Evolutionary conservation across 257 asterid species (phyloP).

Genomic region (Fraxinus cuspidata): DNA sequence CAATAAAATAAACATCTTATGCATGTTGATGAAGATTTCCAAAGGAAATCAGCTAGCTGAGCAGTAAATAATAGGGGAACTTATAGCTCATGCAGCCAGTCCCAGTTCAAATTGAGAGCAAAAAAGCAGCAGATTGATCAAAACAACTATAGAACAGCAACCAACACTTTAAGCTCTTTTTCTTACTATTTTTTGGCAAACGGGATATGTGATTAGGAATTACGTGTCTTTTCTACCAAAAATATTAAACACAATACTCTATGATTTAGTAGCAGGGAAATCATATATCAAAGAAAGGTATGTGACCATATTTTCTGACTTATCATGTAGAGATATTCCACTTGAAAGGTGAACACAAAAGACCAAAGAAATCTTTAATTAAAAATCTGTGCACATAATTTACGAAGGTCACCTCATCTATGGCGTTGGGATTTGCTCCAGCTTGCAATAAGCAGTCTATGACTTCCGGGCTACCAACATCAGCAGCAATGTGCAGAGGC

Average conservation of each 20-base stretch:
- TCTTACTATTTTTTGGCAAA: not conserved
- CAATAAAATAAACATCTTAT: not conserved
- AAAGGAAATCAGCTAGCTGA: not conserved
- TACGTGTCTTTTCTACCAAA: not conserved
- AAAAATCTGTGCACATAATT: constrained; percentile 3
- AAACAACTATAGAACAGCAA: not conserved
- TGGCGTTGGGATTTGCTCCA: constrained; percentile 85
- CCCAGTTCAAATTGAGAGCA: not conserved
- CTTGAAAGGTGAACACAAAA: constrained; percentile 8
- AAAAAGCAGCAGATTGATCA: not conserved
- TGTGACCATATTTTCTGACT: not conserved
- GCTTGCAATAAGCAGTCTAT: constrained; percentile 75
- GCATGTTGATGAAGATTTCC: not conserved
- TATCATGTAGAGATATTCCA: not conserved
- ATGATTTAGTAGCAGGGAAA: not conserved
- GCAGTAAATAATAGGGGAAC: not conserved
- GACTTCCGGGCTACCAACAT: constrained; percentile 69
- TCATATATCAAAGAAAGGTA: not conserved
- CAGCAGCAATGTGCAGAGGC: constrained; percentile 93
- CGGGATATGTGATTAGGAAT: not conserved
- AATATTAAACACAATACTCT: not conserved
- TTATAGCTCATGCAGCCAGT: not conserved
- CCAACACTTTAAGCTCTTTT: not conserved
- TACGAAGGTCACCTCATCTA: constrained; percentile 62
- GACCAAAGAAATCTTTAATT: not conserved